Conservation (phyloP, 345 rosid genomes). For the Iberis pinnata region DNA sequence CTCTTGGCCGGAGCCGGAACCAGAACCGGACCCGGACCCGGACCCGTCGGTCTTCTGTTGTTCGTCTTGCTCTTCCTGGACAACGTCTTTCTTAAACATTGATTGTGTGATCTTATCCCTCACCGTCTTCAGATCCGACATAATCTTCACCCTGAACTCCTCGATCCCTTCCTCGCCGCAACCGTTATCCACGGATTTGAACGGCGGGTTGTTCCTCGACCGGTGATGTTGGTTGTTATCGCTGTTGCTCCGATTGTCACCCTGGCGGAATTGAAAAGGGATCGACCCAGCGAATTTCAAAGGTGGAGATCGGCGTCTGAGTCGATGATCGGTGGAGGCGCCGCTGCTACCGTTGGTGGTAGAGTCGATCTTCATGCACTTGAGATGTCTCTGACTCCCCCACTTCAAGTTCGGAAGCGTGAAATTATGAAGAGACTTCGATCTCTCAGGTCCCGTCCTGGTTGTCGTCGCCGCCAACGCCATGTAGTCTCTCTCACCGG, state of each 20-base stretch:
- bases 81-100: slow-evolving; percentile 30
- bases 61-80: slow-evolving; percentile 28
- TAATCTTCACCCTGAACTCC: slow-evolving; percentile 54
- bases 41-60: slow-evolving; percentile 14
- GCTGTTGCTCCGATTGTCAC: slow-evolving; percentile 1
- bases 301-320: slow-evolving; percentile 39
- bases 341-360: background rate
- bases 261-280: slow-evolving; percentile 15
- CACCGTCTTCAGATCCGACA: slow-evolving; percentile 47
- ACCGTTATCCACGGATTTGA: slow-evolving; percentile 12
- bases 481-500: slow-evolving; percentile 22
- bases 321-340: slow-evolving; percentile 28
- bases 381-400: slow-evolving; percentile 47
- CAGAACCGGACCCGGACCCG: background rate
- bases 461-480: slow-evolving; percentile 23
- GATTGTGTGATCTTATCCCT: slow-evolving; percentile 42
- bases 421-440: slow-evolving; percentile 57
- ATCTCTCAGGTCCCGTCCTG: slow-evolving; percentile 51
- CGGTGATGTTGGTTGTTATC: slow-evolving; percentile 1
- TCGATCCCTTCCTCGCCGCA: slow-evolving; percentile 70
- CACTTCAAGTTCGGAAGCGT: slow-evolving; percentile 50
- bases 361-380: slow-evolving; percentile 47
- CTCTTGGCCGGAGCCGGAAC: slow-evolving; percentile 25
- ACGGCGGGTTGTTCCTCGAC: slow-evolving; percentile 16
- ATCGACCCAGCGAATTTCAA: slow-evolving; percentile 22